Conservation (phyloP, 371 early-diverging fungal genomes). For the Polyrhizophydium stewartii region DNA sequence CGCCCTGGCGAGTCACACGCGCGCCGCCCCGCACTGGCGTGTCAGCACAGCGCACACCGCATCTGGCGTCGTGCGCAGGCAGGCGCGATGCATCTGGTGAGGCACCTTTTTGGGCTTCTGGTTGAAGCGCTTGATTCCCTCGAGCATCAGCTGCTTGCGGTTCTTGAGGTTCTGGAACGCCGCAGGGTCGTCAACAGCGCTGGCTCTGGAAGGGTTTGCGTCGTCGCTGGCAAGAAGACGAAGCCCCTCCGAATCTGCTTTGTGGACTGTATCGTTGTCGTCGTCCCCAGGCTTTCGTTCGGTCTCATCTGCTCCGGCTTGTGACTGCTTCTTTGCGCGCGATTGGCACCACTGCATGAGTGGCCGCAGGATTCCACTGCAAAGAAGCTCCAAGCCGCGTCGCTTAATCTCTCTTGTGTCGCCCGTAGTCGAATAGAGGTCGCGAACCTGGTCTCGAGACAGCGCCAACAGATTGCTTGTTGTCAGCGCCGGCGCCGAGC, state of each 20-base stretch:
- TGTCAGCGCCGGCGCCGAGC: constrained; percentile 38
- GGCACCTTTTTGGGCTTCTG: constrained; percentile 85
- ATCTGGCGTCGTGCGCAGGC: too few relatives aligned
- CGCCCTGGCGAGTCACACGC: constrained; percentile 74
- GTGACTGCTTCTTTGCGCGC: background rate
- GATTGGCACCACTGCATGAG: constrained; percentile 56
- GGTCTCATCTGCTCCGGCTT: too few relatives aligned
- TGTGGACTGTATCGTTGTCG: constrained; percentile 20
- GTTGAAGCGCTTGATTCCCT: constrained; percentile 79
- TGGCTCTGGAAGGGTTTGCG: background rate
- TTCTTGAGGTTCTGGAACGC: constrained; percentile 74
- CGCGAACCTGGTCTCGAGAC: constrained; percentile 44
- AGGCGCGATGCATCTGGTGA: constrained; percentile 76
- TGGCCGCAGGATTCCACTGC: constrained; percentile 48
- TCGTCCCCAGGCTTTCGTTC: background rate
- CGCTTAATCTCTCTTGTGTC: constrained; percentile 42
- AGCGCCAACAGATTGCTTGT: constrained; percentile 36
- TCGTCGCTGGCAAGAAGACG: constrained; percentile 29
- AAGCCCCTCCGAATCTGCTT: constrained; percentile 27
- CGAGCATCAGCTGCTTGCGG: constrained; percentile 72
- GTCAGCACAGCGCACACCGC: constrained; percentile 81
- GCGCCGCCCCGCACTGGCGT: constrained; percentile 80
- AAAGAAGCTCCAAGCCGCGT: constrained; percentile 43
- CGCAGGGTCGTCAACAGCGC: constrained; percentile 56
- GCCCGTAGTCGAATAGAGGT: constrained; percentile 42